Base-by-base conservation (phyloP, 306 rosid genomes). In the Medicago arabica region DNA sequence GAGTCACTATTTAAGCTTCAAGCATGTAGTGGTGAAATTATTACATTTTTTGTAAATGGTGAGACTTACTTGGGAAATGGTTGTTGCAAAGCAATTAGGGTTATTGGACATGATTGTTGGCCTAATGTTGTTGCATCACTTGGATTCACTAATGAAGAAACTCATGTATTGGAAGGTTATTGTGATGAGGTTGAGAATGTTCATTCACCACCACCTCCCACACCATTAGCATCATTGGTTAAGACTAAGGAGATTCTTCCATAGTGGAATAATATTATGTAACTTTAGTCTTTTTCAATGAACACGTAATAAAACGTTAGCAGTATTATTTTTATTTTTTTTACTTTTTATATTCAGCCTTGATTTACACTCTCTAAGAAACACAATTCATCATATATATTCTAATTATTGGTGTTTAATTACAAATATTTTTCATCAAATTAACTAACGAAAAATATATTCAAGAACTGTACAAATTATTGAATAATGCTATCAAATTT, bases 91-190 rank as follows among this genome's bases (percentile, higher is more conserved):
- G 90, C 93, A 60, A 82, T 88, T 28, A 28, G 71, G 59, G 78
- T 79, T 15, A 85, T 92, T 58, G 84, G 75, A 3, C 91, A 70
- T 16, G 85, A 88, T 11, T 92, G 97, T 57, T 88, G 97, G 97
- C 96, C 97, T 2, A 71, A 85, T 23, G 60, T 92, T 72, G 69
- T 89, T 38, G 39, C 74, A 5, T 74, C 93, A 4, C 77, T 92
- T 9, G 97, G 97, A 9, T 84, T 86, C 57, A 92, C 93, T 6
- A 54, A 21, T 0, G 72, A 85, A 77, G 97, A 89, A 78, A 87
- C 83, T 39, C 83, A 88, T 67, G 10, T 86, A 2, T 84, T 92
- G 4, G 82, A 79, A 53, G 87, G 86, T 5, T 92, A 85, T 34
- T 92, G 96, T 57, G 86, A 86, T 59, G 83, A 15, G 12, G 72